Percentiles rank a stretch among this genome's conserved stretches.
These are phyloP conservation scores for Hansenula lynferdii DNA, from an alignment of 1,139 yeast species.

Conservation along the genomic window DNA sequence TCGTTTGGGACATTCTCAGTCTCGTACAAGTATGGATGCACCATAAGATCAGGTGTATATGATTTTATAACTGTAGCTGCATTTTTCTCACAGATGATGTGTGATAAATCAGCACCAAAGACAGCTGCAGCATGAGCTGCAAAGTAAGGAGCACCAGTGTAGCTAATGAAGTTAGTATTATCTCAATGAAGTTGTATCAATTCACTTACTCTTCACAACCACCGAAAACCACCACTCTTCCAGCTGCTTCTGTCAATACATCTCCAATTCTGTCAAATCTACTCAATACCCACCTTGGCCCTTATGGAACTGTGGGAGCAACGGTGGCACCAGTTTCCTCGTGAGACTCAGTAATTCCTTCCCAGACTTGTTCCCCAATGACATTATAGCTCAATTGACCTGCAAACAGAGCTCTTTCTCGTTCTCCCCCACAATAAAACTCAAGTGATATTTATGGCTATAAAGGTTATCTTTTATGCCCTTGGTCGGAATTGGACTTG, in stretches of 20 bases:
- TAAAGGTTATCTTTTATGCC: too few species aligned
- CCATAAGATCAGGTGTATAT: constrained; percentile 93
- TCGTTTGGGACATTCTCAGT: constrained; percentile 18
- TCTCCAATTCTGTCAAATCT: too few species aligned
- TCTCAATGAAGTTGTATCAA: too few species aligned
- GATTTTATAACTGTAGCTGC: constrained; percentile 83
- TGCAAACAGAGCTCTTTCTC: too few species aligned
- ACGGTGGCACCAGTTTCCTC: constrained; percentile 69
- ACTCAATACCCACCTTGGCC: constrained; percentile 70
- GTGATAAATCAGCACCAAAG: constrained; percentile 86
- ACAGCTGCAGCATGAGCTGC: constrained; percentile 80
- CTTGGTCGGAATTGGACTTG: too few species aligned
- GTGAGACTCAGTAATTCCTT: constrained; percentile 14
- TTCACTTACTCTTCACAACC: constrained; percentile 73
- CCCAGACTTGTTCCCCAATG: neutral
- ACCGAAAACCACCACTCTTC: constrained; percentile 82
- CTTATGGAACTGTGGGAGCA: constrained; percentile 68
- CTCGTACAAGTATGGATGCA: constrained; percentile 73
- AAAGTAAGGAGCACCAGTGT: constrained; percentile 95
- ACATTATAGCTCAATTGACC: neutral
- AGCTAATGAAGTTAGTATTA: too few species aligned
- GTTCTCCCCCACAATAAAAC: too few species aligned
- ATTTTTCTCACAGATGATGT: constrained; percentile 70
- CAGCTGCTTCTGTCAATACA: constrained; percentile 36
- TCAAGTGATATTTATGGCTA: too few species aligned